A percentile compares a stretch with the other conserved stretches of the same genome.
Evolutionary conservation across 176 grass and related monocot species (phyloP).

Genomic region (Alloteropsis semialata): DNA sequence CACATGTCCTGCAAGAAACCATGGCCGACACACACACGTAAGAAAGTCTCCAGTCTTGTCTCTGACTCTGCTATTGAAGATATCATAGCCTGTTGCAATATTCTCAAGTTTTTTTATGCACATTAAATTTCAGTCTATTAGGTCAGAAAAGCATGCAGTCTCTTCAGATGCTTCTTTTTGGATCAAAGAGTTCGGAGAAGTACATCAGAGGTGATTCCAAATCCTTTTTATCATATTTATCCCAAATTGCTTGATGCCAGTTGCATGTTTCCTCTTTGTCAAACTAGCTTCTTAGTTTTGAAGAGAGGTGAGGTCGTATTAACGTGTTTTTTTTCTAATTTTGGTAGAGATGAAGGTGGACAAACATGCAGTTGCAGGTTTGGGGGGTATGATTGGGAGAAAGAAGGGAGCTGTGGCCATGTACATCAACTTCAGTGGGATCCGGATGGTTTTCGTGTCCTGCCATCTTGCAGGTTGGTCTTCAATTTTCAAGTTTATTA

Average conservation of each 20-base stretch:
- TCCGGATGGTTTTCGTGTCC: slow-evolving; percentile 56
- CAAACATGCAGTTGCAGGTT: slow-evolving; percentile 44
- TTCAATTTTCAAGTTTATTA: not conserved
- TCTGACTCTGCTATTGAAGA: not conserved
- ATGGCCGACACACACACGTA: slow-evolving; percentile 48
- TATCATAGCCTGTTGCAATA: not conserved
- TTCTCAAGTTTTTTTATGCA: not conserved
- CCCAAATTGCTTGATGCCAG: not conserved
- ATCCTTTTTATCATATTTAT: not conserved
- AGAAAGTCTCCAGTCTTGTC: not conserved
- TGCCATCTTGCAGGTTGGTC: slow-evolving; percentile 70
- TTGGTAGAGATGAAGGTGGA: slow-evolving; percentile 56
- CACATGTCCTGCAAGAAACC: slow-evolving; percentile 43
- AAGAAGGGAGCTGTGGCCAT: slow-evolving; percentile 81
- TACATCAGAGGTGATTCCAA: slow-evolving; percentile 40
- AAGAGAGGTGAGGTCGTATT: not conserved
- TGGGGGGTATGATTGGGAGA: slow-evolving; percentile 54
- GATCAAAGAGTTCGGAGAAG: slow-evolving; percentile 40
- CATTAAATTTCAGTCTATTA: slow-evolving; percentile 41
- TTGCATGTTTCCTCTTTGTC: not conserved
- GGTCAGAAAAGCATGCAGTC: slow-evolving; percentile 62
- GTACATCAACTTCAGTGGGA: slow-evolving; percentile 55
- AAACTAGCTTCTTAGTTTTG: not conserved
- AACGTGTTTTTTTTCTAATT: slow-evolving; percentile 20
- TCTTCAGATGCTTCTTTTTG: slow-evolving; percentile 62